Evolutionary conservation across 75 land plant species (phyloP), one percentile per base, ranked within the genome.

Genomic region (Gnetum montanum): DNA sequence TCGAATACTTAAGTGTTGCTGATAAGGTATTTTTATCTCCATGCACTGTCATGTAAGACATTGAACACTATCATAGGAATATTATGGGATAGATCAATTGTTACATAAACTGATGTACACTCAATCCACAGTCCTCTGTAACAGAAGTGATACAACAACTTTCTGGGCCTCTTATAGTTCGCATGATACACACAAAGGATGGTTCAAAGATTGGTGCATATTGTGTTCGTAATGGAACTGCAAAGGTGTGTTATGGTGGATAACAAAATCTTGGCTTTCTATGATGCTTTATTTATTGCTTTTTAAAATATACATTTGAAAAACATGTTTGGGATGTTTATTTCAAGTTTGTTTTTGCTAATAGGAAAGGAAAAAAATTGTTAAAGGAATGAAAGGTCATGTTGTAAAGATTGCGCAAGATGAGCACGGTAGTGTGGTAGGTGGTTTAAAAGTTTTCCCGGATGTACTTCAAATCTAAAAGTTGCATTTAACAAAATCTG

Each of bases 351-450:
- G 16, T 44, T 38, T 37, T 16, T 22, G 25, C 15, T 22, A 68
- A 6, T 71, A 95, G 99, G 92, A 90, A 54, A 80, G 99, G 54
- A 95, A 90, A 64, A 95, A 86, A 62, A 90, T 90, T 34, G 70
- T 95, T 31, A 95, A 90, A 63, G 96, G 88, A 44, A 74, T 86
- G 75, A 95, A 95, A 63, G 88, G 75, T 20, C 81, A 78, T 43
- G 74, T 81, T 15, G 57, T 27, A 12, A 86, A 86, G 69, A 79
- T 86, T 49, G 85, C 92, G 55, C 64, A 67, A 45, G 92, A 95
- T 71, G 78, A 80, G 46, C 74, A 60, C 83, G 88, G 97, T 6
- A 58, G 73, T 49, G 48, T 80, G 73, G 98, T 94, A 63, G 70
- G 85, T 58, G 3, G n/a, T n/a, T n/a, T n/a, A n/a, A n/a, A n/a